Conservation (phyloP, 768 basidiomycete species). For the Auricularia heimuer region DNA sequence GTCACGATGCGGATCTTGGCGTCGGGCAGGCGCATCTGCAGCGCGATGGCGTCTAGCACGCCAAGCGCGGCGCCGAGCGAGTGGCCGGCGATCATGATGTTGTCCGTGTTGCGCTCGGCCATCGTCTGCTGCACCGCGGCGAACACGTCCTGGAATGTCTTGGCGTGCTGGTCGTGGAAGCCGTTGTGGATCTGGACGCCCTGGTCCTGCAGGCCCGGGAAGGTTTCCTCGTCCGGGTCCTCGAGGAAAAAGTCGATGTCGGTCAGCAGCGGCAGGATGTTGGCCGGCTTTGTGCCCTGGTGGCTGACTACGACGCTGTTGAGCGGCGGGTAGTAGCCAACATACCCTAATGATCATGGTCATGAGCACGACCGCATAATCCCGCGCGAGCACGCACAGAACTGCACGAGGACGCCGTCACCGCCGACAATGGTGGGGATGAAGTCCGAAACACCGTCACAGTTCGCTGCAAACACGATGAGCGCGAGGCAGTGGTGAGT, state of each 20-base stretch:
- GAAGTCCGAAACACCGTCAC: not conserved
- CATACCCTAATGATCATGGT: conserved; percentile 31
- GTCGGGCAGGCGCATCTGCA: conserved; percentile 28
- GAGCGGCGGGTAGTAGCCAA: conserved; percentile 38
- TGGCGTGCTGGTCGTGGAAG: not conserved
- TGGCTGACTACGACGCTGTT: conserved; percentile 16
- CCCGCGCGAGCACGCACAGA: not conserved
- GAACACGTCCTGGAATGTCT: not conserved
- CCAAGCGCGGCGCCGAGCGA: conserved; percentile 39
- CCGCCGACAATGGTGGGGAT: not conserved
- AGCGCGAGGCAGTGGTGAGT: not conserved
- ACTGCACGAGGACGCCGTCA: not conserved
- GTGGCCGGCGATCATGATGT: conserved; percentile 29
- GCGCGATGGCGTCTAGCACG: conserved; percentile 34
- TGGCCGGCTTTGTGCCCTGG: conserved; percentile 1
- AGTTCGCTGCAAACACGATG: not conserved
- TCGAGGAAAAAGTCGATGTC: conserved; percentile 32
- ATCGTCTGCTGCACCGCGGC: not conserved
- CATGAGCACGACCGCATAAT: not conserved
- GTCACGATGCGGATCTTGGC: conserved; percentile 25
- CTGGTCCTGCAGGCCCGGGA: conserved; percentile 41
- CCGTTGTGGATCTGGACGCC: not conserved
- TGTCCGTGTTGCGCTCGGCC: not conserved
- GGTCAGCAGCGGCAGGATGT: conserved; percentile 28
- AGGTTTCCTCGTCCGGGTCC: conserved; percentile 30